Evolutionary conservation across 768 basidiomycete species (phyloP), one percentile per base, ranked within the genome.

Genomic region (Boletales sp.): DNA sequence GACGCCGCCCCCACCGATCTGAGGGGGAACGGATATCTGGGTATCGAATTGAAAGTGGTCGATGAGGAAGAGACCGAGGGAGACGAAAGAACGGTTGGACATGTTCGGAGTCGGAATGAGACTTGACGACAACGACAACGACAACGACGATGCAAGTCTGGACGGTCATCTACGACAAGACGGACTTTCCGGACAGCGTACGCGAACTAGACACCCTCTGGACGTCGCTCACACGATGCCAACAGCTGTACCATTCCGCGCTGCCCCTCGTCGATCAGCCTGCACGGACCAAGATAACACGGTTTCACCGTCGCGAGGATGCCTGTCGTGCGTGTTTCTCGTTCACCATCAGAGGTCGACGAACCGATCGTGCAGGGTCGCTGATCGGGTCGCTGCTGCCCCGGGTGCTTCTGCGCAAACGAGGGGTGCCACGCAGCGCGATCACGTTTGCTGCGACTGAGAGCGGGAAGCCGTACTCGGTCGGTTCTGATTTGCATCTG

Each of bases 1-100:
- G 0, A 86, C 90, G 3, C 93, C 93, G 1, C 90, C 94, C 0
- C 93, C 93, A 21, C 93, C 93, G 56, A 94, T 92, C 83, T 93
- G 51, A 4, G 39, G 37, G 5, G 32, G 32, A 9, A 18, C 35
- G 10, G 30, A 7, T 34, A 31, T 17, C 12, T 38, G 15, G 41
- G 28, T 17, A 80, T 86, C 80, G 42, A 70, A 28, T 28, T 28
- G 59, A 60, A 82, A 86, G 4, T 85, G 77, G 66, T 96, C 93
- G 58, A 94, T 79, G 60, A 96, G 94, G 72, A 94, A 94, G 81
- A 93, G 82, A 8, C 92, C 93, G 25, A 93, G 72, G n/a, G 84
- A 82, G 17, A 79, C 81, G 41, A 90, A 84, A 36, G 66, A 55
- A 30, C 62, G 41, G 13, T 34, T 34, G 43, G 49, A 28, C 44